Evolutionary conservation across 192 early-diverging fungal species (phyloP), one percentile per base, ranked within the genome.

Genomic region (Lobulomyces angularis): DNA sequence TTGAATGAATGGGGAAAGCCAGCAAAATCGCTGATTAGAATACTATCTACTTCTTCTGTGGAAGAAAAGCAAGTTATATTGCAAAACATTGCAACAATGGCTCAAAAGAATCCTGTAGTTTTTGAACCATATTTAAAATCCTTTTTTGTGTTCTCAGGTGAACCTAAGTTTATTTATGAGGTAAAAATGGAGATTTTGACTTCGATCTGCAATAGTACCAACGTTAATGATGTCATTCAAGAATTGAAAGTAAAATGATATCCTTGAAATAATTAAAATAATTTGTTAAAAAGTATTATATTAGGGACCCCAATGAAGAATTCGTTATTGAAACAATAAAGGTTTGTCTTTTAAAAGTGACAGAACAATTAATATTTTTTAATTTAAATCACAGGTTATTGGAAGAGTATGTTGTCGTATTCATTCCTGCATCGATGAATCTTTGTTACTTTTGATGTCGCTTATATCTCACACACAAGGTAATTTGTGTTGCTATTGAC

Each of bases 151-250:
- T 74, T 78, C 22, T 74, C 80, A 0, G 71, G 72, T 4, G 90
- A 95, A 30, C 72, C 87, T 8, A 59, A 59, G 8, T 84, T 80
- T 55, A 72, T 88, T 37, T 74, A 84, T 25, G 69, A 83, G 37
- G 41, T 84, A 34, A 92, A 97, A 56, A 57, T 97, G 47, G 81
- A 85, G 24, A 86, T 95, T 23, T 45, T 97, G 49, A 78, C 71
- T 12, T 46, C 67, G 17, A 49, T 90, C 14, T 82, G 73, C 1
- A 66, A 67, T 3, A 65, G 69, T n/a, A 64, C 50, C 27, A 88
- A 89, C 53, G 79, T 77, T 14, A 62, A 46, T 1, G 49, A 68
- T 21, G 56, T 94, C 44, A 54, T 92, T 19, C 61, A 64, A 11
- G 90, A 94, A 55, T 55, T 89, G 6, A 72, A 82, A 57, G 82